Evolutionary conservation across 495 filamentous ascomycete species (phyloP), one percentile per base, ranked within the genome.

Genomic region (Xylaria grammica): DNA sequence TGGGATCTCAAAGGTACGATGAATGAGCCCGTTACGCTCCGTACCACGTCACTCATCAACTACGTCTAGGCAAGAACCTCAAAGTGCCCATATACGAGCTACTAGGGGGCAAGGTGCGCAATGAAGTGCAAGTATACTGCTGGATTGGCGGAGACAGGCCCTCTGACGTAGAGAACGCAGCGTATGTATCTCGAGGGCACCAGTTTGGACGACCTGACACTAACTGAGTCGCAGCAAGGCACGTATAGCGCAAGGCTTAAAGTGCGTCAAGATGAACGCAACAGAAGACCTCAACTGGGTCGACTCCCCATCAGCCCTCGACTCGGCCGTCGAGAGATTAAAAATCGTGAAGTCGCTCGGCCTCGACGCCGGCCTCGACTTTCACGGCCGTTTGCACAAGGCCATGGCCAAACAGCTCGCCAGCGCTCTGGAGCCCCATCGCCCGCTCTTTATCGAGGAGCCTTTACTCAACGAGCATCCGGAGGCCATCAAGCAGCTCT

Each of bases 71-170:
- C 13, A 73, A 77, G 52, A 84, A 78, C 58, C 77, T 92, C 26
- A 81, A 84, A 5, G 86, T 91, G 3, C 90, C 90, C 1, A 79
- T 93, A 19, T 86, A 89, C 67, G 84, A 91, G 65, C 78, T 93
- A 17, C 77, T 93, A 9, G 90, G 90, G 15, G 90, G 90, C 27
- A 89, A 90, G 67, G 88, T 93, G 30, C 82, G 90, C 34, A 76
- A 88, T 66, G 89, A 89, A 73, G 76, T 91, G 30, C 84, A 84
- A 65, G 90, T 93, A 7, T 93, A 93, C 72, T 85, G 87, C 36
- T 93, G 90, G 90, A 91, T 93, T 66, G 90, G 90, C 32, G 90
- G 90, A 1, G 90, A 93, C 69, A 78, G 89, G 29, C 90, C 90
- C 5, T 73, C 76, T 19, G 90, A 92, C 71, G 85, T 93, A 0